phyloP scores from a whole-genome alignment of 345 rosid species.

The Anacardium occidentale region DNA sequence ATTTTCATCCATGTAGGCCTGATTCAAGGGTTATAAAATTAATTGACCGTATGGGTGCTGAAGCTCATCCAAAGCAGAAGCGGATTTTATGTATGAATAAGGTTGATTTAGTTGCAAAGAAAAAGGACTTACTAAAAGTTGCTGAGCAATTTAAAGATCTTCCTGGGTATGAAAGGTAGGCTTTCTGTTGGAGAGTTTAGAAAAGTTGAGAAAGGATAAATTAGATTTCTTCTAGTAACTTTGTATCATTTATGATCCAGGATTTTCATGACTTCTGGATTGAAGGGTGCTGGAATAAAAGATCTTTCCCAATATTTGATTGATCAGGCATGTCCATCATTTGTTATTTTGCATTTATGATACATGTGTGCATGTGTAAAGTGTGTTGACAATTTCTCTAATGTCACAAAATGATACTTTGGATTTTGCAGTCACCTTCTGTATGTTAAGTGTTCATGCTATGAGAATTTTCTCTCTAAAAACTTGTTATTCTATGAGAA shows the following conservation, averaged over 20 bases:
- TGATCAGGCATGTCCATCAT: slow-evolving; percentile 52
- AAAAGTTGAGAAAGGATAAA: neutral
- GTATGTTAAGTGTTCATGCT: too few species aligned
- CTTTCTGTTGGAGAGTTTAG: slow-evolving; percentile 1
- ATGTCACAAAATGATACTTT: too few species aligned
- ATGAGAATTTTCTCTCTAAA: too few species aligned
- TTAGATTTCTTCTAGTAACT: slow-evolving; percentile 10
- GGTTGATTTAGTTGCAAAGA: slow-evolving; percentile 76
- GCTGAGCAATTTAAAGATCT: slow-evolving; percentile 75
- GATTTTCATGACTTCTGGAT: slow-evolving; percentile 80
- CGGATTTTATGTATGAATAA: slow-evolving; percentile 90
- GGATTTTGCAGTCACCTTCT: too few species aligned
- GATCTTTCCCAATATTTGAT: slow-evolving; percentile 63
- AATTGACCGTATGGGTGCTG: slow-evolving; percentile 68
- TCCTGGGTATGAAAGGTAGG: slow-evolving; percentile 79
- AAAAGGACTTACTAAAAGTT: slow-evolving; percentile 74
- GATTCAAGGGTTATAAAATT: slow-evolving; percentile 75
- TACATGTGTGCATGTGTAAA: too few species aligned
- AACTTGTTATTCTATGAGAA: too few species aligned
- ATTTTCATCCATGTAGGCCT: slow-evolving; percentile 45
- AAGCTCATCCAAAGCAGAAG: slow-evolving; percentile 62
- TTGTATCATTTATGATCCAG: slow-evolving; percentile 37
- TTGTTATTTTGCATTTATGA: too few species aligned
- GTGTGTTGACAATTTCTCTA: too few species aligned
- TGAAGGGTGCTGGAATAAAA: slow-evolving; percentile 83